A percentile compares a stretch with the other conserved stretches of the same genome.
phyloP scores from a whole-genome alignment of 2,329 filamentous ascomycete species.

The Daldinia sp. region DNA sequence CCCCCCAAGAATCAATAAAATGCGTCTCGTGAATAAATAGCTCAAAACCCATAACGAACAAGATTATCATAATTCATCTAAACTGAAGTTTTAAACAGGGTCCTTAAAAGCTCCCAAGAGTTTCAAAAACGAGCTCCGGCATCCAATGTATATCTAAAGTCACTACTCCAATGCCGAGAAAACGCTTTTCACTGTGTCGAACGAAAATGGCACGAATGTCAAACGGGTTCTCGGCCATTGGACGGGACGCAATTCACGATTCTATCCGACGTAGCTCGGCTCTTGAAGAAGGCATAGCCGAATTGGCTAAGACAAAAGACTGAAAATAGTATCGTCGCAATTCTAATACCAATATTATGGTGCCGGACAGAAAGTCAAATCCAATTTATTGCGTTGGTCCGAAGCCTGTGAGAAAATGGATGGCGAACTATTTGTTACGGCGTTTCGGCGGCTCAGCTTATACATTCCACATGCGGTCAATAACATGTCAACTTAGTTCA shows the following conservation, averaged over 20 bases:
- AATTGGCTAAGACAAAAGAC: conserved; percentile 14
- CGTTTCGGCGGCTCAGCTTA: conserved; percentile 34
- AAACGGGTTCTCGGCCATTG: conserved; percentile 48
- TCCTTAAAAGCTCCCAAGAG: conserved; percentile 25
- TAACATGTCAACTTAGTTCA: conserved; percentile 20
- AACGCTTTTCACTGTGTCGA: conserved; percentile 44
- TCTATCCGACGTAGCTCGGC: conserved; percentile 51
- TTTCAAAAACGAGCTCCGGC: conserved; percentile 27
- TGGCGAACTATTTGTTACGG: conserved; percentile 6
- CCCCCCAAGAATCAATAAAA: conserved; percentile 31
- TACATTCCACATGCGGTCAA: conserved; percentile 38
- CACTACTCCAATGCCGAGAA: conserved; percentile 44
- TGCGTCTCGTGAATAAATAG: conserved; percentile 41
- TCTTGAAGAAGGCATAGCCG: conserved; percentile 37
- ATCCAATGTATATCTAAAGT: conserved; percentile 44
- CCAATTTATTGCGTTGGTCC: conserved; percentile 20
- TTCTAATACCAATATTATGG: conserved; percentile 5
- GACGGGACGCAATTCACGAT: conserved; percentile 46
- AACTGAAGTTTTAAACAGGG: conserved; percentile 15
- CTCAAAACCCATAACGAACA: conserved; percentile 39
- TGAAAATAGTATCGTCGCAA: conserved; percentile 14
- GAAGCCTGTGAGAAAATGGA: conserved; percentile 6
- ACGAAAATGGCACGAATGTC: conserved; percentile 50
- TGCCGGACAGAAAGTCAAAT: conserved; percentile 18
- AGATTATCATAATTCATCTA: conserved; percentile 34